These are phyloP conservation scores for Zymoseptoria crescenta DNA, from an alignment of 2,329 filamentous ascomycete species.

Conservation along the genomic window DNA sequence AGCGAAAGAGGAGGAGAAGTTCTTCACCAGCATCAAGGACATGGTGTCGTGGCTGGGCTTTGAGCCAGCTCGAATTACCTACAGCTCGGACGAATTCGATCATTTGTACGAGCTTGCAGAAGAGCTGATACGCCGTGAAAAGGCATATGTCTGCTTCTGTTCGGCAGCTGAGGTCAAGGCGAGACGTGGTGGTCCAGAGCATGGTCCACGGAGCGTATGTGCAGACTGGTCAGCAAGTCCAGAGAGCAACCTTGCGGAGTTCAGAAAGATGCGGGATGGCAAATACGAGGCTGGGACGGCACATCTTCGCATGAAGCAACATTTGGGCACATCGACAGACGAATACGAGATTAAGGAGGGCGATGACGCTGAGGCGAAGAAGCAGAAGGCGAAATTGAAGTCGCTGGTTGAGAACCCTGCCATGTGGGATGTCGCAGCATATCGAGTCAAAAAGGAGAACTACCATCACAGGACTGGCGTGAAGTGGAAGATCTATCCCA, in stretches of 20 bases:
- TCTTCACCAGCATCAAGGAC: constrained; percentile 82
- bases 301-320: constrained; percentile 89
- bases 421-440: constrained; percentile 94
- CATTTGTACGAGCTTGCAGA: constrained; percentile 82
- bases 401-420: constrained; percentile 68
- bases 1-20: constrained; percentile 82
- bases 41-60: constrained; percentile 84
- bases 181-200: constrained; percentile 70
- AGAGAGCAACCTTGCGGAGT: constrained; percentile 72
- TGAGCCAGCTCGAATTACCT: constrained; percentile 68
- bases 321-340: constrained; percentile 44
- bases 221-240: constrained; percentile 66
- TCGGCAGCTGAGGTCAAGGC: constrained; percentile 74
- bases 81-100: constrained; percentile 87
- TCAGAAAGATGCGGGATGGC: constrained; percentile 83
- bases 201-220: constrained; percentile 68
- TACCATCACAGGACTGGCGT: constrained; percentile 71
- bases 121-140: constrained; percentile 64
- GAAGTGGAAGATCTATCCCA: constrained; percentile 89
- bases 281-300: constrained; percentile 81
- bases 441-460: constrained; percentile 67
- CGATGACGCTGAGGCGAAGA: constrained; percentile 27
- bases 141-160: constrained; percentile 80
- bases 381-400: constrained; percentile 29
- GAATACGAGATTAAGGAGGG: constrained; percentile 28